A percentile compares a stretch with the other conserved stretches of the same genome.
These are phyloP conservation scores for Zygotorulaspora sp. DNA, from an alignment of 805 yeast genomes.

Conservation along the genomic window DNA sequence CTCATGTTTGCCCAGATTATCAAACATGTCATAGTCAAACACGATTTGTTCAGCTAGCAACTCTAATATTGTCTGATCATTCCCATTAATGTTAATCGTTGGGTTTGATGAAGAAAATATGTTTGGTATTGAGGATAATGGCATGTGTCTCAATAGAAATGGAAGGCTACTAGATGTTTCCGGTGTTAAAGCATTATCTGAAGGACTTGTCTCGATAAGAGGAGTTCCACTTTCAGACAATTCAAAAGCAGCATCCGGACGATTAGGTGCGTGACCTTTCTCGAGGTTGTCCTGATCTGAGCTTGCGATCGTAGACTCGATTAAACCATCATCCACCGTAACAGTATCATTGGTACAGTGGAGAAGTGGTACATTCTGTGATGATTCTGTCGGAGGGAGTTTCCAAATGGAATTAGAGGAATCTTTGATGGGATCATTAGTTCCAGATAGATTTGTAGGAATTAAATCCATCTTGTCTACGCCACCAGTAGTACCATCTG, in stretches of 20 bases:
- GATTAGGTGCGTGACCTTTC: background rate
- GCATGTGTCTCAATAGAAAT: constrained; percentile 59
- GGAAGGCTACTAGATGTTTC: constrained; percentile 58
- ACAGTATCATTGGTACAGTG: constrained; percentile 4
- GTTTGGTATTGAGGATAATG: constrained; percentile 58
- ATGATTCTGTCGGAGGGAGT: constrained; percentile 19
- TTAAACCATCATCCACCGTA: constrained; percentile 1
- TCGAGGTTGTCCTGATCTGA: constrained; percentile 2
- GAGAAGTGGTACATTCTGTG: constrained; percentile 18
- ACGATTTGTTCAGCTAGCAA: constrained; percentile 32
- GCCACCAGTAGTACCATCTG: constrained; percentile 17
- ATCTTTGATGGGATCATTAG: constrained; percentile 19
- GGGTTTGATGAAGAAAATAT: constrained; percentile 36
- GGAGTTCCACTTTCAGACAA: constrained; percentile 16
- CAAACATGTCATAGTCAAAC: constrained; percentile 43
- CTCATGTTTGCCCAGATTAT: constrained; percentile 52
- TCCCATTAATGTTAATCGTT: constrained; percentile 13
- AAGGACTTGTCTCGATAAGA: constrained; percentile 19
- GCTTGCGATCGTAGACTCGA: constrained; percentile 1
- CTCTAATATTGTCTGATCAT: constrained; percentile 25
- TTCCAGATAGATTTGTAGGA: constrained; percentile 6
- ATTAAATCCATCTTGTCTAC: constrained; percentile 10
- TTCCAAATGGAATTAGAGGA: constrained; percentile 28
- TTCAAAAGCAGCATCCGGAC: constrained; percentile 2
- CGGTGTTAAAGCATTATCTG: constrained; percentile 12